These are phyloP conservation scores for Zychaea mexicana DNA, from an alignment of 371 early-diverging fungal species.

Conservation along the genomic window DNA sequence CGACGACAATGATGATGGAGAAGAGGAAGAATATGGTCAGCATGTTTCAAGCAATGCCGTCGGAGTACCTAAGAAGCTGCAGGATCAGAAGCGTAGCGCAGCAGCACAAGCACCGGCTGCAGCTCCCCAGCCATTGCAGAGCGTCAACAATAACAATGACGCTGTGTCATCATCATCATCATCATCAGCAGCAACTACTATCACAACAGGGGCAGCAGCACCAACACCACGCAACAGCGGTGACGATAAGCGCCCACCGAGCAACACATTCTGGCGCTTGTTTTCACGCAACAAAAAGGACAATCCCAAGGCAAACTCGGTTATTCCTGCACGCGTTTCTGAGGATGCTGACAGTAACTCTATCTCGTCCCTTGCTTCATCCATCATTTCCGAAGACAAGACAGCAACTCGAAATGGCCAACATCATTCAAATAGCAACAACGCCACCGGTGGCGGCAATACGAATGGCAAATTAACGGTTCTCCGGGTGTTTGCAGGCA, in stretches of 20 bases:
- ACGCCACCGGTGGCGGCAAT: not conserved
- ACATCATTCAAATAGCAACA: not conserved
- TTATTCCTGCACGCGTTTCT: not conserved
- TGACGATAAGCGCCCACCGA: slow-evolving; percentile 9
- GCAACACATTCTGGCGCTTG: slow-evolving; percentile 27
- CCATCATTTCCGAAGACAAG: slow-evolving; percentile 6
- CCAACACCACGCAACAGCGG: not conserved
- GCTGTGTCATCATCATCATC: not conserved
- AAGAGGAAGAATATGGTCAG: not conserved
- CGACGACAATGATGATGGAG: slow-evolving; percentile 1
- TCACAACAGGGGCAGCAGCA: too few relatives aligned
- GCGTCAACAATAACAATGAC: not conserved
- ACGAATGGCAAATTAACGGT: slow-evolving; percentile 26
- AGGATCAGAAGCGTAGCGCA: not conserved
- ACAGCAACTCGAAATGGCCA: not conserved
- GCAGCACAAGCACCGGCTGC: not conserved
- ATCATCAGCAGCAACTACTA: slow-evolving; percentile 3
- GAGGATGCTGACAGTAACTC: slow-evolving; percentile 15
- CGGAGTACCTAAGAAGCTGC: slow-evolving; percentile 3
- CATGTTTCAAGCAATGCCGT: not conserved
- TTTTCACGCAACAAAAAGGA: slow-evolving; percentile 40
- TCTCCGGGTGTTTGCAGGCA: slow-evolving; percentile 59
- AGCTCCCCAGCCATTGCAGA: not conserved
- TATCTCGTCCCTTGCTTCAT: slow-evolving; percentile 9
- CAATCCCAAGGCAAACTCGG: not conserved